Evolutionary conservation across 2,329 filamentous ascomycete genomes (phyloP), one percentile per base, ranked within the genome.

Genomic region (Didymella keratinophila): DNA sequence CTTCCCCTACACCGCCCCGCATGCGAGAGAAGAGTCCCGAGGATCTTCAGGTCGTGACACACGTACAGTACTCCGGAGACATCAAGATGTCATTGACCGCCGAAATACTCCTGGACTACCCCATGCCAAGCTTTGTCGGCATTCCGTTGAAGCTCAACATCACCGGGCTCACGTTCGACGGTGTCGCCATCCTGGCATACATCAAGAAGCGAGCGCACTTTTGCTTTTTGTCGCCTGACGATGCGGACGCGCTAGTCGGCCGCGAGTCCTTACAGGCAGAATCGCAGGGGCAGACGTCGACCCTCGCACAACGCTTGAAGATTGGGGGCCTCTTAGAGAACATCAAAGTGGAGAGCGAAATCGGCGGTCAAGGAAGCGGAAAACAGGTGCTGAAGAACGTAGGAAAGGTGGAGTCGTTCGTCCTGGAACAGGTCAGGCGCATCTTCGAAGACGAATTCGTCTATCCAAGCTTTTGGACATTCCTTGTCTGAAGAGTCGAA

Each of bases 391-490:
- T 99, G 60, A 98, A 97, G 83, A 99, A 99, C 76, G 94, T 99
- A 48, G 94, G 95, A 58, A 99, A 99, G 82, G 95, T 99, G 57
- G 95, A 99, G 81, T 90, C 92, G 70, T 99, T 99, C 76, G 92
- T 99, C 56, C 83, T 99, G 59, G 94, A 98, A 76, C 94, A 98
- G 78, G 95, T 99, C 62, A 88, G 94, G 74, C 87, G 93, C 72
- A 98, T 99, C 69, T 98, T 99, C 72, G 95, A 99, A 78, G 95
- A 98, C 74, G 95, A 99, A 77, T 95, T 98, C 79, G 93, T 98
- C 62, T 98, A 96, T 79, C 95, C 95, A 43, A 97, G 93, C 78
- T 98, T 96, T 78, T 98, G 94, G 93, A 98, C 94, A 0, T 97
- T 98, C 77, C 80, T 99, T 69, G 89, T 98, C 43, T 97, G 66